These are phyloP conservation scores for Jaltomata sinuosa DNA, from an alignment of 257 asterid genomes.

Conservation along the genomic window DNA sequence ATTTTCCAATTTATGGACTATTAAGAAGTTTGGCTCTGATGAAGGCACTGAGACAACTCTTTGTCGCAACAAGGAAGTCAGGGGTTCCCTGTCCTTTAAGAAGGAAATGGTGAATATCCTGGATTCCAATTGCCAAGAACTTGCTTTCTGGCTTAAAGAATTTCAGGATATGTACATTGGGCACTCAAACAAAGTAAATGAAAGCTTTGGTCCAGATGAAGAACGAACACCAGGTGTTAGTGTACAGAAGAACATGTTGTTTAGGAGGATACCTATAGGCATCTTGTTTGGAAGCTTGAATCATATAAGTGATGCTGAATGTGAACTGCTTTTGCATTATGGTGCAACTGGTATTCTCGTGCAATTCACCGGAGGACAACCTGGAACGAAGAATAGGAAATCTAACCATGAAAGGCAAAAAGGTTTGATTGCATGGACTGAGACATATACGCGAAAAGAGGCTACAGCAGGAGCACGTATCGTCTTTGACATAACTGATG, in stretches of 20 bases:
- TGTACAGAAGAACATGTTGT: slow-evolving; percentile 23
- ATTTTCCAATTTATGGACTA: slow-evolving; percentile 36
- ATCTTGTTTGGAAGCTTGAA: slow-evolving; percentile 35
- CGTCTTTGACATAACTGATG: slow-evolving; percentile 53
- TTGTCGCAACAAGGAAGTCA: slow-evolving; percentile 15
- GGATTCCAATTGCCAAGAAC: slow-evolving; percentile 18
- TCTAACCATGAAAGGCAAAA: slow-evolving; percentile 12
- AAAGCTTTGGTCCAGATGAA: slow-evolving; percentile 13
- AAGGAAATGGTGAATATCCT: slow-evolving; percentile 11
- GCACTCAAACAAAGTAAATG: slow-evolving; percentile 8
- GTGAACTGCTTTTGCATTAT: slow-evolving; percentile 59
- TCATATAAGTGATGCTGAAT: slow-evolving; percentile 30
- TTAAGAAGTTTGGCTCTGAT: slow-evolving; percentile 17
- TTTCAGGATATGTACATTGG: slow-evolving; percentile 23
- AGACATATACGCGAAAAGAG: slow-evolving; percentile 32
- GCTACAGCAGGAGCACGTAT: slow-evolving; percentile 55
- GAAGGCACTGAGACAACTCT: slow-evolving; percentile 15
- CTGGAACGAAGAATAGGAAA: slow-evolving; percentile 24
- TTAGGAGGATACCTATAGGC: slow-evolving; percentile 57
- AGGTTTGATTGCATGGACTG: slow-evolving; percentile 18
- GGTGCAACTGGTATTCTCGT: slow-evolving; percentile 50
- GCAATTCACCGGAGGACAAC: slow-evolving; percentile 18
- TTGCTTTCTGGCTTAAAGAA: slow-evolving; percentile 50
- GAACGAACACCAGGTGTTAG: slow-evolving; percentile 13
- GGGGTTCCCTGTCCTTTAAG: slow-evolving; percentile 15